phyloP scores from a whole-genome alignment of 805 yeast genomes.

The Starmerella bombi region DNA sequence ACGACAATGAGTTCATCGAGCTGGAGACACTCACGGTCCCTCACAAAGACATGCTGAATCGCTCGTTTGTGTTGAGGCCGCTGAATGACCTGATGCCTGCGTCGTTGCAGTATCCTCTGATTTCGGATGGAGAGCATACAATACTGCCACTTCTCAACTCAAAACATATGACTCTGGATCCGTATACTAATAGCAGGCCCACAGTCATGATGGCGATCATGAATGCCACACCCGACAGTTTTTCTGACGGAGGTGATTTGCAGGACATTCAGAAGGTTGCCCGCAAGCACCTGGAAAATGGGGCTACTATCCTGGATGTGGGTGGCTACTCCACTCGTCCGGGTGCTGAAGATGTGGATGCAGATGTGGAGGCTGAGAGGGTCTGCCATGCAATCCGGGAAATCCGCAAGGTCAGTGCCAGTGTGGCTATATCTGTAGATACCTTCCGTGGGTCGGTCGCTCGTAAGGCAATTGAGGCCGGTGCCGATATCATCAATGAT shows the following conservation, averaged over 20 bases:
- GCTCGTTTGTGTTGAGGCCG: slow-evolving; percentile 84
- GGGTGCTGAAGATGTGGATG: slow-evolving; percentile 48
- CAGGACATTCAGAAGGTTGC: slow-evolving; percentile 26
- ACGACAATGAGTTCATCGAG: slow-evolving; percentile 45
- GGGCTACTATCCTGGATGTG: slow-evolving; percentile 71
- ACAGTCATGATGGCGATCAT: slow-evolving; percentile 78
- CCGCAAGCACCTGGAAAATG: slow-evolving; percentile 33
- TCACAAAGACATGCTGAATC: slow-evolving; percentile 74
- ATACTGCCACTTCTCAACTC: slow-evolving; percentile 4
- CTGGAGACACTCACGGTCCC: slow-evolving; percentile 57
- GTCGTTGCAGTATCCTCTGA: slow-evolving; percentile 1
- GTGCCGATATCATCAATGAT: slow-evolving; percentile 89
- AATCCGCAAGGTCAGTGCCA: slow-evolving; percentile 36
- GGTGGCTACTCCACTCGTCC: slow-evolving; percentile 96
- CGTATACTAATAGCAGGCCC: slow-evolving; percentile 20
- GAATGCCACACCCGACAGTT: slow-evolving; percentile 88
- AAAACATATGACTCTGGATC: slow-evolving; percentile 1
- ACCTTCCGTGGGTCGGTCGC: slow-evolving; percentile 77
- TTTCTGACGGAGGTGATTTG: slow-evolving; percentile 71
- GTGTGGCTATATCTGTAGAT: slow-evolving; percentile 63
- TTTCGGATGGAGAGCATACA: slow-evolving; percentile 3
- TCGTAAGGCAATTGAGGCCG: slow-evolving; percentile 46
- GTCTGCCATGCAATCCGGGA: slow-evolving; percentile 57
- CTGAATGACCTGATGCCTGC: slow-evolving; percentile 62
- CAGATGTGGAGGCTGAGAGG: slow-evolving; percentile 54